Evolutionary conservation across 345 rosid species (phyloP), one percentile per base, ranked within the genome.

Genomic region (Acer yangbiense): DNA sequence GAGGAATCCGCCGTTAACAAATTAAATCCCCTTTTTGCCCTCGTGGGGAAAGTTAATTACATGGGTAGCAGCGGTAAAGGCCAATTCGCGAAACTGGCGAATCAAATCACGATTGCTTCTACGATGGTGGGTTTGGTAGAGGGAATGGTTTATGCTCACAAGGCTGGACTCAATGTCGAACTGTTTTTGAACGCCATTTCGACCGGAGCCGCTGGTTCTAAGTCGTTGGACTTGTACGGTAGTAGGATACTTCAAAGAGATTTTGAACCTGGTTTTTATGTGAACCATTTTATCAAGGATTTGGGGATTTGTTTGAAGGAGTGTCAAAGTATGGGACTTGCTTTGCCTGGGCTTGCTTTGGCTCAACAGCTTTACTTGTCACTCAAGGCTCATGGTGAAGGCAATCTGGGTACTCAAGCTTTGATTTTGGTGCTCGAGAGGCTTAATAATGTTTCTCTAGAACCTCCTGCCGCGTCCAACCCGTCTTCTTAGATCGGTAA

Each of bases 361-460:
- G 93, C 97, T 27, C 98, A 93, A 25, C 98, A 93, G 88, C 95
- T 95, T 84, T 95, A 92, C 80, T 76, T 93, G 86, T 95, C 97
- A 12, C 94, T 95, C 12, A 93, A 89, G 91, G 98, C 98, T 73
- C 94, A 92, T 20, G 95, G 93, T 48, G 91, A 93, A 81, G 98
- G 95, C 54, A 72, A 81, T 84, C 86, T 95, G 57, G 98, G 97
- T 1, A 93, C 92, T 62, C 95, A 89, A 73, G 97, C 98, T 16
- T 84, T 95, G 44, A 87, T 95, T 73, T 87, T 95, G 86, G 82
- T 97, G 72, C 88, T 95, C 0, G 96, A 93, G 85, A 88, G 99
- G 70, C 95, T 93, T 73, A 92, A 93, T 75, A 93, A 93, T 43
- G 83, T 89, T 72, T 80, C 91, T 64, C 84, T 93, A 50, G 77